Percentiles rank a stretch among this genome's conserved stretches.
Evolutionary conservation across 2,329 filamentous ascomycete species (phyloP).

Genomic region (Penicillium sp.): DNA sequence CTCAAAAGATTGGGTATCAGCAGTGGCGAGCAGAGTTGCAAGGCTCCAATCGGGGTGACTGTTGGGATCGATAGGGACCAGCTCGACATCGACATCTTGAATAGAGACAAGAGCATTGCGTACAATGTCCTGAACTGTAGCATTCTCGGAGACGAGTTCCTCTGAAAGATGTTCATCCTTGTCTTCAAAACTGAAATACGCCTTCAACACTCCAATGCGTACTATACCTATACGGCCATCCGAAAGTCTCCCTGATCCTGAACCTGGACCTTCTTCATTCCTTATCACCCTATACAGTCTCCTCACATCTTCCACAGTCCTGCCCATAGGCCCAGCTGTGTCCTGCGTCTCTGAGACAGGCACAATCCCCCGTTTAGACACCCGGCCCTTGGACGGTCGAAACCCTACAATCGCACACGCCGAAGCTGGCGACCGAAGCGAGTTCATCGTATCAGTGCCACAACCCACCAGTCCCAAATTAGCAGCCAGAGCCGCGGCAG

Average conservation of each 20-base stretch:
- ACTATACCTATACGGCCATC: not conserved
- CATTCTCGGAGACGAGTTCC: slow-evolving; percentile 45
- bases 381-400: slow-evolving; percentile 53
- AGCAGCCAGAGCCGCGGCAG: slow-evolving; percentile 56
- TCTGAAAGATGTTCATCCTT: slow-evolving; percentile 8
- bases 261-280: not conserved
- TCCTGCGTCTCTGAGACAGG: slow-evolving; percentile 57
- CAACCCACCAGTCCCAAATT: slow-evolving; percentile 57
- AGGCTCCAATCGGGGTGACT: slow-evolving; percentile 22
- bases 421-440: slow-evolving; percentile 57
- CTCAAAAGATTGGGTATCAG: slow-evolving; percentile 60
- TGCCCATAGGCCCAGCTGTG: slow-evolving; percentile 52
- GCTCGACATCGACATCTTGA: slow-evolving; percentile 18
- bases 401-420: slow-evolving; percentile 59
- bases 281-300: slow-evolving; percentile 28
- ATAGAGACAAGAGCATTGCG: slow-evolving; percentile 40
- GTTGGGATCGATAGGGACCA: slow-evolving; percentile 50
- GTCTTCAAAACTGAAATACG: slow-evolving; percentile 51
- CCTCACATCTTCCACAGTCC: slow-evolving; percentile 34
- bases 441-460: slow-evolving; percentile 61
- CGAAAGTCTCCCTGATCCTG: not conserved
- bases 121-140: slow-evolving; percentile 53
- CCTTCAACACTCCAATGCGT: slow-evolving; percentile 50
- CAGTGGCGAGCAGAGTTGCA: slow-evolving; percentile 35
- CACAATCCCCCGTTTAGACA: slow-evolving; percentile 50